phyloP scores from a whole-genome alignment of 306 rosid genomes.

The Senna siamea region DNA sequence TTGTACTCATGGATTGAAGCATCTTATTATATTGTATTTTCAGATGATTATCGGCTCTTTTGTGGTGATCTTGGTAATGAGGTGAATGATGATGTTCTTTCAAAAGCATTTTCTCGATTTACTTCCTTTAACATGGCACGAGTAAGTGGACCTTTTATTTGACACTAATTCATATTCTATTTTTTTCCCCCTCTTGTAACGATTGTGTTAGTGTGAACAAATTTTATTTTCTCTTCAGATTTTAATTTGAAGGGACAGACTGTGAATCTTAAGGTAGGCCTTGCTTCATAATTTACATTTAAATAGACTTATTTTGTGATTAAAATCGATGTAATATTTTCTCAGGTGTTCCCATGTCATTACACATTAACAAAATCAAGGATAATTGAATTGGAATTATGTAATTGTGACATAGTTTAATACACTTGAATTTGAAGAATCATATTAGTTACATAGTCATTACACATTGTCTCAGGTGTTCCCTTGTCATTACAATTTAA shows the following conservation, averaged over 20 bases:
- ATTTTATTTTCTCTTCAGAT: slow-evolving; percentile 67
- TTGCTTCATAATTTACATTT: slow-evolving; percentile 42
- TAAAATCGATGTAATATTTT: slow-evolving; percentile 37
- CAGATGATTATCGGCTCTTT: slow-evolving; percentile 91
- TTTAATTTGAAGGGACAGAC: slow-evolving; percentile 64
- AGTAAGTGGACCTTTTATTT: slow-evolving; percentile 53
- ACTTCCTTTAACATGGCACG: slow-evolving; percentile 93
- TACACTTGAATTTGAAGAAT: no score
- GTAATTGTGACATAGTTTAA: slow-evolving; percentile 34
- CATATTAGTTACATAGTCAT: no score
- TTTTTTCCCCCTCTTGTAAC: background rate
- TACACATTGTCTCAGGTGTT: no score
- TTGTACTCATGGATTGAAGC: slow-evolving; percentile 23
- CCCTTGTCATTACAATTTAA: no score
- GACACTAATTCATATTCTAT: slow-evolving; percentile 16
- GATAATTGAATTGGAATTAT: slow-evolving; percentile 37
- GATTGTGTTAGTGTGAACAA: slow-evolving; percentile 53
- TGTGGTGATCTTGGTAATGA: slow-evolving; percentile 98
- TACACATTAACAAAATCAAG: slow-evolving; percentile 28
- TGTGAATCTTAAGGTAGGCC: slow-evolving; percentile 70
- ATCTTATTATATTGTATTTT: slow-evolving; percentile 21
- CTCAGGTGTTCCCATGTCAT: slow-evolving; percentile 27
- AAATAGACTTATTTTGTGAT: slow-evolving; percentile 34
- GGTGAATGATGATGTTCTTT: slow-evolving; percentile 95
- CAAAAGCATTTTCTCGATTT: slow-evolving; percentile 91